Evolutionary conservation across 306 rosid genomes (phyloP), one percentile per base, ranked within the genome.

Genomic region (Rosa lucieae): DNA sequence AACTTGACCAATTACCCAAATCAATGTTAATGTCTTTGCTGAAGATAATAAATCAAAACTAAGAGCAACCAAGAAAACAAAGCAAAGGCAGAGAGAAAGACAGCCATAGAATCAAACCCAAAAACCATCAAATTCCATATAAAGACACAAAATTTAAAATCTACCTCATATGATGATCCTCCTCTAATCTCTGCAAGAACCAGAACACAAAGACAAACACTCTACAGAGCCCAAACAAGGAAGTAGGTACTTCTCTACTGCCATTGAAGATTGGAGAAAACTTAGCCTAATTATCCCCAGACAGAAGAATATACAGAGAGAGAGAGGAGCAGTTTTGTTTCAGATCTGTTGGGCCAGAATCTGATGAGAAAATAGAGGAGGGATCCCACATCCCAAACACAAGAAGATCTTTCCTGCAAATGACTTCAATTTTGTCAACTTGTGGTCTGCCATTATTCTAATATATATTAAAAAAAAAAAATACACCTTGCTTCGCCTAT

Each of bases 261-360:
- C 73, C 81, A 82, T 82, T 75, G 69, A 85, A 82, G 40, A 79
- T 8, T 43, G 56, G 18, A 62, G 17, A 70, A 63, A 70, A 40
- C 72, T 80, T 21, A 14, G 84, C 70, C 72, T 8, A 40, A 52
- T 72, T 83, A 72, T 72, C 69, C 73, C 78, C 29, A 75, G 78
- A 70, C 39, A 79, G 74, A 46, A 47, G 75, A 79, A 79, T 65
- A 56, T 29, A 7, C 61, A 75, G 67, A 56, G 18, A 62, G n/a
- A 63, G 69, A 63, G 8, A 44, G 47, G 8, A 67, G 59, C 47
- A 56, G 72, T 67, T 67, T 39, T 56, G 77, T 71, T 78, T 85
- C 81, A 82, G 88, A 85, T 82, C 84, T 72, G 73, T 84, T 75
- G 86, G 79, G 79, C 84, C 85, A 85, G 85, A 82, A 70, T 82